phyloP scores from a whole-genome alignment of 1,284 basidiomycete species.

The Ganoderma multipileum region DNA sequence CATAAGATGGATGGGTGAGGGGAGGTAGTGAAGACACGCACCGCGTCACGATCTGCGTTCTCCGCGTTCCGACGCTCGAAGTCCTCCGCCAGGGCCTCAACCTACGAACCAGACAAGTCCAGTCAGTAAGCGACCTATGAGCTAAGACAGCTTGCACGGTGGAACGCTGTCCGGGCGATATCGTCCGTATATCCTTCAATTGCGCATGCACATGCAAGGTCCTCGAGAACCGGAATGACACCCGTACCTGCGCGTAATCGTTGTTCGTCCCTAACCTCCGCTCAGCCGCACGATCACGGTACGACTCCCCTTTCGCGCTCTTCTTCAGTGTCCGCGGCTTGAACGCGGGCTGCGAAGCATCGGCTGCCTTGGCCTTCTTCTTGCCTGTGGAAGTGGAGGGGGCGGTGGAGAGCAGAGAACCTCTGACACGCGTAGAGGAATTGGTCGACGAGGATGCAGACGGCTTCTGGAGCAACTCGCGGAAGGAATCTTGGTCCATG shows the following conservation, averaged over 20 bases:
- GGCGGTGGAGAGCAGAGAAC: slow-evolving; percentile 32
- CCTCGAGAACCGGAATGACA: background rate
- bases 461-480: slow-evolving; percentile 40
- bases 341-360: slow-evolving; percentile 55
- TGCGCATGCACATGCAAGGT: background rate
- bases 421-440: slow-evolving; percentile 25
- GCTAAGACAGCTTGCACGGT: background rate
- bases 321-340: slow-evolving; percentile 82
- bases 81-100: slow-evolving; percentile 81
- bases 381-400: slow-evolving; percentile 18
- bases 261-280: slow-evolving; percentile 65
- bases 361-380: slow-evolving; percentile 38
- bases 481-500: slow-evolving; percentile 47
- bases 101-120: slow-evolving; percentile 46
- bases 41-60: slow-evolving; percentile 62
- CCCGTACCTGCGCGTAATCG: slow-evolving; percentile 71
- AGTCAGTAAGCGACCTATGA: background rate
- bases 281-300: slow-evolving; percentile 77
- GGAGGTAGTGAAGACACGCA: slow-evolving; percentile 41
- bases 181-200: background rate
- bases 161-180: background rate
- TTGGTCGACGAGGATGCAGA: slow-evolving; percentile 13
- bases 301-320: slow-evolving; percentile 49
- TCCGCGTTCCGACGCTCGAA: slow-evolving; percentile 73
- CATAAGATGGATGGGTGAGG: background rate